A percentile compares a stretch with the other conserved stretches of the same genome.
phyloP scores from a whole-genome alignment of 768 basidiomycete genomes.

The Leccinum subgranulosum region DNA sequence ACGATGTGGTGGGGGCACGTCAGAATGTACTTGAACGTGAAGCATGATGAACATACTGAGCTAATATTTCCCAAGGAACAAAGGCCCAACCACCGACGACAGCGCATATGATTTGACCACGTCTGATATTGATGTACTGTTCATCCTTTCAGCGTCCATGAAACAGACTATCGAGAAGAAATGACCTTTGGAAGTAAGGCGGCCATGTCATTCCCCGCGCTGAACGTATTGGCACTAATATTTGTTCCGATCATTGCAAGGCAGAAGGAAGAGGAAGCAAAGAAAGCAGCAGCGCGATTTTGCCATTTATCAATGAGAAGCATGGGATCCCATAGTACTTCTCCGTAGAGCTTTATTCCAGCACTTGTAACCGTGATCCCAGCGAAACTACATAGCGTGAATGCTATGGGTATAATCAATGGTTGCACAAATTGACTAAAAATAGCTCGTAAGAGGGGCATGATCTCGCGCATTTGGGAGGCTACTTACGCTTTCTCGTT shows the following conservation, averaged over 20 bases:
- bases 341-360: constrained; percentile 67
- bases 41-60: constrained; percentile 27
- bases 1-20: no score
- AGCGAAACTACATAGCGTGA: constrained; percentile 73
- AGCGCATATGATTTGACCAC: constrained; percentile 28
- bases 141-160: constrained; percentile 1
- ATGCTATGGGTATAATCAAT: constrained; percentile 73
- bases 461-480: neutral
- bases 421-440: constrained; percentile 70
- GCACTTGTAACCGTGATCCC: constrained; percentile 82
- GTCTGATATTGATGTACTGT: constrained; percentile 31
- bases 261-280: constrained; percentile 68
- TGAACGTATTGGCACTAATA: constrained; percentile 74
- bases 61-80: constrained; percentile 81
- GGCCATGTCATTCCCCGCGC: constrained; percentile 82
- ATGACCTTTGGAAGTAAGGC: constrained; percentile 59
- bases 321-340: constrained; percentile 72
- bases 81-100: constrained; percentile 68
- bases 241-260: constrained; percentile 71
- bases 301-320: constrained; percentile 77
- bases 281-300: constrained; percentile 84
- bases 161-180: neutral
- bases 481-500: constrained; percentile 55
- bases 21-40: neutral
- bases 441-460: neutral